phyloP scores from a whole-genome alignment of 148 eudicot species.

The Camellia lanceoleosa region DNA sequence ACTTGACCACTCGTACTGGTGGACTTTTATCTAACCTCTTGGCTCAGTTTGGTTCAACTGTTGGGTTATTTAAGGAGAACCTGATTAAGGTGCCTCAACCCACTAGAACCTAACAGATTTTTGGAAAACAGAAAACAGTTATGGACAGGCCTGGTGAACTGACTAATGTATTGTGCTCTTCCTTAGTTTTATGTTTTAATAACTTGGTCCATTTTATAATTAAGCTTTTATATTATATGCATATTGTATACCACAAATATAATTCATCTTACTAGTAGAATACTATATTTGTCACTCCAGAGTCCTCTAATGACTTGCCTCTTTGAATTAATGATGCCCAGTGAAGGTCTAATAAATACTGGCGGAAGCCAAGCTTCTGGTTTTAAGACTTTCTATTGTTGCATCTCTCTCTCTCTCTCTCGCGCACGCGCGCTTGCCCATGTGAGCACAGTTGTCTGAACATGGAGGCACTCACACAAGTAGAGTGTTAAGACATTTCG shows the following conservation, averaged over 20 bases:
- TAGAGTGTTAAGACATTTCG: background rate
- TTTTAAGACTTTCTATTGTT: background rate
- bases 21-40: background rate
- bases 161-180: background rate
- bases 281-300: background rate
- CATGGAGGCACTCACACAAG: background rate
- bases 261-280: background rate
- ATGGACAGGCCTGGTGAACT: background rate
- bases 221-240: background rate
- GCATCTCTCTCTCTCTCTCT: no score
- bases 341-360: background rate
- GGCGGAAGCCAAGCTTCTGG: background rate
- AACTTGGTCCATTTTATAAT: background rate
- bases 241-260: background rate
- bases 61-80: slow-evolving; percentile 1
- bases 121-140: background rate
- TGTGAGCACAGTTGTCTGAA: background rate
- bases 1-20: background rate
- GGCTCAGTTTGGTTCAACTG: background rate
- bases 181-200: background rate
- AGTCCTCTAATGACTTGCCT: background rate
- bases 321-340: background rate
- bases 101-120: background rate
- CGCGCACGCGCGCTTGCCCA: background rate
- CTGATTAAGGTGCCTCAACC: background rate